These are phyloP conservation scores for Margaritispora aquatica DNA, from an alignment of 495 filamentous ascomycete genomes.

Conservation along the genomic window DNA sequence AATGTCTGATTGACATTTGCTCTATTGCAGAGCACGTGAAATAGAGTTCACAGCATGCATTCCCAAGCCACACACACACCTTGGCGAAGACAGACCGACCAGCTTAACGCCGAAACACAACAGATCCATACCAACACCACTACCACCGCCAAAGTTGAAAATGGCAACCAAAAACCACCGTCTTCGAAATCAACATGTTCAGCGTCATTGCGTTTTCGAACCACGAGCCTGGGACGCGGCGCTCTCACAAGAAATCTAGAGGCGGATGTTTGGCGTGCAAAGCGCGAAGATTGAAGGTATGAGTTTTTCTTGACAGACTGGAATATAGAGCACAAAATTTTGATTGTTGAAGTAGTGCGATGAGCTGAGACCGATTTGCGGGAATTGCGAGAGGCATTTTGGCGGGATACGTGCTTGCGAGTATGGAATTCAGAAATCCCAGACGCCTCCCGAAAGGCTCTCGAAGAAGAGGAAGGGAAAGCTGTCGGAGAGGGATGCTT, in stretches of 20 bases:
- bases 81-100: too few relatives aligned
- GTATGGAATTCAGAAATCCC: not conserved
- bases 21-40: too few relatives aligned
- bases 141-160: too few relatives aligned
- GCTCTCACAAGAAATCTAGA: slow-evolving; percentile 9
- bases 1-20: too few relatives aligned
- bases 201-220: not conserved
- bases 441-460: not conserved
- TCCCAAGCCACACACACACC: too few relatives aligned
- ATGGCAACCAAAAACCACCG: too few relatives aligned
- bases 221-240: not conserved
- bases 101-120: too few relatives aligned
- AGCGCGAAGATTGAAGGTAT: slow-evolving; percentile 6
- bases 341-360: slow-evolving; percentile 9
- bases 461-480: too few relatives aligned
- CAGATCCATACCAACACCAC: too few relatives aligned
- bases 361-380: slow-evolving; percentile 8
- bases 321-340: not conserved
- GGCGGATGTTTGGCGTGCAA: slow-evolving; percentile 5
- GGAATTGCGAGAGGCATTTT: slow-evolving; percentile 10
- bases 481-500: too few relatives aligned
- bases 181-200: slow-evolving; percentile 1
- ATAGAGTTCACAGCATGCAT: too few relatives aligned
- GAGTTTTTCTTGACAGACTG: not conserved
- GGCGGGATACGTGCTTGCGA: not conserved